Evolutionary conservation across 192 early-diverging fungal genomes (phyloP).

Genomic region (Phlyctochytrium arcticum): DNA sequence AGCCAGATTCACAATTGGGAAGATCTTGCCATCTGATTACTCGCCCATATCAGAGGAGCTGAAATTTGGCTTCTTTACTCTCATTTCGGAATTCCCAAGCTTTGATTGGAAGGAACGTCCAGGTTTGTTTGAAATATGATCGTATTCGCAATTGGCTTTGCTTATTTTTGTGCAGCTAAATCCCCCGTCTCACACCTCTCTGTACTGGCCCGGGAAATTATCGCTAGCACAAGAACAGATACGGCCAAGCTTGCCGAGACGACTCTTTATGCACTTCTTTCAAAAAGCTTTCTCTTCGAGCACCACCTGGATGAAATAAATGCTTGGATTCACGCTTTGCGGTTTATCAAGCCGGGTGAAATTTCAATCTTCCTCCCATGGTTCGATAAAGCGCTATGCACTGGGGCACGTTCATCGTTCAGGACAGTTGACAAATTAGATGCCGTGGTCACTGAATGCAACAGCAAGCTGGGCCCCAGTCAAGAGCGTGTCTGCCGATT

Average conservation of each 20-base stretch:
- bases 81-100: conserved; percentile 53
- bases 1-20: conserved; percentile 67
- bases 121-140: too few relatives aligned
- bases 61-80: conserved; percentile 56
- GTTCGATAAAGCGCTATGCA: conserved; percentile 60
- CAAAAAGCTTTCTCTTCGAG: conserved; percentile 15
- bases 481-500: conserved; percentile 29
- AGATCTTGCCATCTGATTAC: conserved; percentile 66
- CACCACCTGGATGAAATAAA: conserved; percentile 24
- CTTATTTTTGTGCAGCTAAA: too few relatives aligned
- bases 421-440: conserved; percentile 56
- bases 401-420: conserved; percentile 55
- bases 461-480: conserved; percentile 1
- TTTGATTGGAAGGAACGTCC: conserved; percentile 70
- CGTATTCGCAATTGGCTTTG: too few relatives aligned
- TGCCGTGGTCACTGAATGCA: conserved; percentile 20
- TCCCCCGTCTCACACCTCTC: too few relatives aligned
- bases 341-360: conserved; percentile 10
- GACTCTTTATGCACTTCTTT: too few relatives aligned
- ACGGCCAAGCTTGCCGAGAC: too few relatives aligned
- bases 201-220: too few relatives aligned
- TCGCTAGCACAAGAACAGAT: too few relatives aligned
- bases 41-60: conserved; percentile 45
- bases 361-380: conserved; percentile 51
- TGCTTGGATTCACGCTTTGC: conserved; percentile 22